A percentile compares a stretch with the other conserved stretches of the same genome.
Conservation (phyloP, 768 basidiomycete species). For the Clitopilus hobsonii region DNA sequence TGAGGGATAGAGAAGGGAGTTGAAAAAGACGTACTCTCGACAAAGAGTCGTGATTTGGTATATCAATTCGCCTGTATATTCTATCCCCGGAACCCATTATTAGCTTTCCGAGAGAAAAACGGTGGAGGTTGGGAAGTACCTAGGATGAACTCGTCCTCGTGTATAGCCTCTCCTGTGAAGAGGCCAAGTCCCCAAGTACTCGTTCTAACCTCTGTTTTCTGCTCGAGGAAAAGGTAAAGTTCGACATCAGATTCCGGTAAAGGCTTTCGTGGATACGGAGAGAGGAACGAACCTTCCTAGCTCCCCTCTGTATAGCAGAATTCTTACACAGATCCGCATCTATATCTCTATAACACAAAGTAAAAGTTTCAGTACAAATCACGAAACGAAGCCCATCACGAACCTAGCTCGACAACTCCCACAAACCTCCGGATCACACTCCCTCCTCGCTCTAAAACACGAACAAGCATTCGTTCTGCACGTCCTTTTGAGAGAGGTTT, state of each 20-base stretch:
- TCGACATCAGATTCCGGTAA: background rate
- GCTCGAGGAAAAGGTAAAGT: conserved; percentile 1
- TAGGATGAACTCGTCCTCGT: conserved; percentile 41
- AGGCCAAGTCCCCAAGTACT: conserved; percentile 51
- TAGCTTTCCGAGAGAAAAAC: background rate
- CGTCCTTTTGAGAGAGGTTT: conserved; percentile 12
- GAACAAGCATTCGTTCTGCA: conserved; percentile 36
- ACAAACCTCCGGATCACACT: conserved; percentile 71
- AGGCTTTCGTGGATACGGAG: background rate
- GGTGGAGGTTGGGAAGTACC: conserved; percentile 27
- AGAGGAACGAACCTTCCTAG: conserved; percentile 32
- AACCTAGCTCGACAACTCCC: conserved; percentile 44
- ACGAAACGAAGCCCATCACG: background rate
- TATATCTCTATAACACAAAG: conserved; percentile 16
- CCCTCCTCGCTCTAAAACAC: conserved; percentile 45
- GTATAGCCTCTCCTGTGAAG: conserved; percentile 40
- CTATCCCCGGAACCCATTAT: conserved; percentile 28
- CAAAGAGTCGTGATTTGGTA: conserved; percentile 42
- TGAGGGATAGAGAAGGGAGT: background rate
- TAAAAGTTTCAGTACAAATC: background rate
- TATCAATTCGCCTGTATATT: conserved; percentile 65
- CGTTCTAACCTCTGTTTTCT: conserved; percentile 39
- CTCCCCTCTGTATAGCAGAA: conserved; percentile 40
- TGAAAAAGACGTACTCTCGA: conserved; percentile 43
- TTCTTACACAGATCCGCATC: conserved; percentile 38